Base-by-base conservation (phyloP, 495 filamentous ascomycete species). In the Amniculicola lignicola region DNA sequence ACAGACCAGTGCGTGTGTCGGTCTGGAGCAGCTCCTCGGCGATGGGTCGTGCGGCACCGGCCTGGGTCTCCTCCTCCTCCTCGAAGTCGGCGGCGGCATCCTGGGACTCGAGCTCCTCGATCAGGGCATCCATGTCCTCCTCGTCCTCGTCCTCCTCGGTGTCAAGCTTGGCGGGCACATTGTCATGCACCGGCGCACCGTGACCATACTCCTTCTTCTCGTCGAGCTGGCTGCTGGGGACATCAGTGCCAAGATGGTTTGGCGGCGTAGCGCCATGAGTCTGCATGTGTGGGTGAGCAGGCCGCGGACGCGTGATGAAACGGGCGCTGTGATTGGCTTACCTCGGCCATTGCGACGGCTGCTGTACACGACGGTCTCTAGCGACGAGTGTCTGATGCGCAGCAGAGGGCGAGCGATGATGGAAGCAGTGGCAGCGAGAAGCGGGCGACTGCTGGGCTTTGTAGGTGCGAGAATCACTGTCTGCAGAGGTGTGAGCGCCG, bases 21-120 rank as follows among this genome's bases (percentile, higher is more conserved):
- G 89, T 94, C 60, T 85, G 74, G 50, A 89, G 78, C 60, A 87
- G 72, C 49, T 85, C 80, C 64, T 88, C 80, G 1, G 86, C 79
- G 36, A 86, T 71, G 24, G 75, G 69, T 40, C 77, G 75, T 35
- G 72, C 77, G 55, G 68, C 70, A 51, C 77, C 82, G 21, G 77
- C 70, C 72, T 37, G 69, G 72, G 29, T 78, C 27, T 80, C 79
- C 23, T 86, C 82, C 4, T 72, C 66, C 7, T 71, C 68, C 18
- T 54, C 61, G 24, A 83, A 80, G 22, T 83, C 82, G 3, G 70
- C 73, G 33, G 84, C 78, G 28, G 83, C 87, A 67, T 91, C 87
- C 51, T 86, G 74, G 12, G 82, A 87, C 69, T 90, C 83, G 48
- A 95, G 82, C 58, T 90, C 88, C 56, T 87, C 82, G 54, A 95